Conservation (phyloP, 1,284 basidiomycete genomes). For the Cryptococcus amylolentus region DNA sequence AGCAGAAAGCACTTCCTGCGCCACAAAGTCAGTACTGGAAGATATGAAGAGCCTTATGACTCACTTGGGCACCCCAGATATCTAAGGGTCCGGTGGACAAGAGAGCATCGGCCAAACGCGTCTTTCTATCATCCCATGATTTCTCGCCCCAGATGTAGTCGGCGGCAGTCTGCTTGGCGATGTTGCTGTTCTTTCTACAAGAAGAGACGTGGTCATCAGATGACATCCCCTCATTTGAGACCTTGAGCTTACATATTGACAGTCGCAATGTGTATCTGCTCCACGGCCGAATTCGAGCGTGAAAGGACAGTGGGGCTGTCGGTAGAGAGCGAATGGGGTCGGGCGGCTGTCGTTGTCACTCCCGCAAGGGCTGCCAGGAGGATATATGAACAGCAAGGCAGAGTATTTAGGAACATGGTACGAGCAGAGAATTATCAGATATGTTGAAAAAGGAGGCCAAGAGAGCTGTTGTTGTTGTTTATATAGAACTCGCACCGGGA, state of each 20-base stretch:
- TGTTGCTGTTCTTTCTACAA: slow-evolving; percentile 3
- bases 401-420: no score
- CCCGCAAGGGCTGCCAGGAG: no score
- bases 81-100: slow-evolving; percentile 33
- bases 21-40: not conserved
- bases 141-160: slow-evolving; percentile 25
- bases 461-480: no score
- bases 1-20: slow-evolving; percentile 58
- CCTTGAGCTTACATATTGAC: slow-evolving; percentile 38
- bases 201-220: not conserved
- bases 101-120: slow-evolving; percentile 35
- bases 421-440: no score
- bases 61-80: slow-evolving; percentile 50
- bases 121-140: slow-evolving; percentile 42
- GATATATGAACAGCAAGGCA: no score
- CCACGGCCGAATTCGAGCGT: not conserved
- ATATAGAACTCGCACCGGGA: no score
- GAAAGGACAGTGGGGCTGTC: not conserved
- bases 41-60: not conserved
- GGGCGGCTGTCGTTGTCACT: not conserved
- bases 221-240: not conserved
- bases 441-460: no score
- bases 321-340: not conserved
- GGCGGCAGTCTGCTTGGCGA: not conserved
- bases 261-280: slow-evolving; percentile 32